Percentiles rank a stretch among this genome's conserved stretches.
phyloP scores from a whole-genome alignment of 176 grass and related monocot species.

The Guadua angustifolia region DNA sequence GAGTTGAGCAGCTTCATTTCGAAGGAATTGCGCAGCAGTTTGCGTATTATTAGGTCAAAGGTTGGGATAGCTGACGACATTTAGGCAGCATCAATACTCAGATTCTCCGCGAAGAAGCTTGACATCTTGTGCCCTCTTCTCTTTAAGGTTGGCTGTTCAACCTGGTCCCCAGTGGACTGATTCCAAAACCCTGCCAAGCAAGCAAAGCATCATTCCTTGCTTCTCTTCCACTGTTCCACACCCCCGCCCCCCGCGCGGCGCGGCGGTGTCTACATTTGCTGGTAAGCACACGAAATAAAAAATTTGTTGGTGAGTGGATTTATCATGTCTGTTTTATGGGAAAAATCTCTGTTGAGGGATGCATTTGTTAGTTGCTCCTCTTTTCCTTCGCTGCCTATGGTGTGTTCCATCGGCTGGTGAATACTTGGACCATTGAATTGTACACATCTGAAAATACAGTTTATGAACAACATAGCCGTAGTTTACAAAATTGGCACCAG shows the following conservation, averaged over 20 bases:
- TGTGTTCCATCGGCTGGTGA: not conserved
- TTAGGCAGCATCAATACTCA: not conserved
- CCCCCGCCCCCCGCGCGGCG: no score
- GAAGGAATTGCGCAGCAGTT: not conserved
- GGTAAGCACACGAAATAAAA: not conserved
- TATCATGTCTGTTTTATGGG: not conserved
- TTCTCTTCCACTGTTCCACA: no score
- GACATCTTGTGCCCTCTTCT: not conserved
- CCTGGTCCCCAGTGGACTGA: not conserved
- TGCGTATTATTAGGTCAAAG: not conserved
- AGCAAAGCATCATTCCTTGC: constrained; percentile 32
- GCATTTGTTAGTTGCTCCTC: no score
- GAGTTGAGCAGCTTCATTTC: constrained; percentile 7
- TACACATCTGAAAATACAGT: not conserved
- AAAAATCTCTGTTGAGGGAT: not conserved
- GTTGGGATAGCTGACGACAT: not conserved
- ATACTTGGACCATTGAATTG: not conserved
- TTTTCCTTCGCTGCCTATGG: no score
- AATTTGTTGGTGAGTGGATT: not conserved
- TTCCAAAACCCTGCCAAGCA: constrained; percentile 3
- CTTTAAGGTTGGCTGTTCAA: constrained; percentile 16
- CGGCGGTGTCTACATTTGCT: not conserved
- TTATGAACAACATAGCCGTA: not conserved
- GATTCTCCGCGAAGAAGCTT: not conserved
- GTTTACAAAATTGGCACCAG: no score